Evolutionary conservation across 805 yeast species (phyloP).

Genomic region (Teunomyces funiuensis): DNA sequence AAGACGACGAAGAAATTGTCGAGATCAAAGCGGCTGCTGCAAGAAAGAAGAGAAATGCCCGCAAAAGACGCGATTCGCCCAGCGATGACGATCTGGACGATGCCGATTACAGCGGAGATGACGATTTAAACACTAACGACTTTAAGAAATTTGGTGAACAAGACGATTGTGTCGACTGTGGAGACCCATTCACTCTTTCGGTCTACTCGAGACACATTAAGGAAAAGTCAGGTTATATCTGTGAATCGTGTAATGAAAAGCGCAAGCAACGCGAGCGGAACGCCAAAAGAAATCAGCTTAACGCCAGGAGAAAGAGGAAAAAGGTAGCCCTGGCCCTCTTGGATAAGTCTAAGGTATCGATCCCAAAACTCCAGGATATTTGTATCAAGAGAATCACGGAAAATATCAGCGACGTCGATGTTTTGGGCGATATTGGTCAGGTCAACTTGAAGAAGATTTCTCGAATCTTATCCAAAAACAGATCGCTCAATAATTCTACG

Average conservation of each 20-base stretch:
- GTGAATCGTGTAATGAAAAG: slow-evolving; percentile 57
- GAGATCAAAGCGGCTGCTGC: slow-evolving; percentile 35
- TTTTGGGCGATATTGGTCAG: slow-evolving; percentile 82
- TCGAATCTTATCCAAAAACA: slow-evolving; percentile 73
- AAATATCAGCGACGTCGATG: slow-evolving; percentile 73
- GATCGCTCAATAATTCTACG: slow-evolving; percentile 75
- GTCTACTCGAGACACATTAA: slow-evolving; percentile 62
- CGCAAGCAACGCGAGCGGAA: slow-evolving; percentile 42
- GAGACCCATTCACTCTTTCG: slow-evolving; percentile 53
- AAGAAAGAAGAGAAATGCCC: slow-evolving; percentile 41
- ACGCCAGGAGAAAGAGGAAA: slow-evolving; percentile 72
- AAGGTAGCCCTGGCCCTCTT: slow-evolving; percentile 81
- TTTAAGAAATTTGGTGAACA: slow-evolving; percentile 47
- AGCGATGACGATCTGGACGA: slow-evolving; percentile 36
- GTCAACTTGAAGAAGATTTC: slow-evolving; percentile 70
- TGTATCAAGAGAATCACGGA: slow-evolving; percentile 69
- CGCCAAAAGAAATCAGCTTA: slow-evolving; percentile 52
- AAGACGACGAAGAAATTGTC: slow-evolving; percentile 24
- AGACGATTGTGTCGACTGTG: slow-evolving; percentile 66
- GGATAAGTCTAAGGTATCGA: slow-evolving; percentile 60
- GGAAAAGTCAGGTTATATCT: slow-evolving; percentile 60
- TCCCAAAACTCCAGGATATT: slow-evolving; percentile 77
- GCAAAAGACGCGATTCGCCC: slow-evolving; percentile 22
- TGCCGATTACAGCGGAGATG: slow-evolving; percentile 28
- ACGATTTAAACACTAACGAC: slow-evolving; percentile 17